A percentile compares a stretch with the other conserved stretches of the same genome.
Conservation (phyloP, 2,329 filamentous ascomycete genomes). For the Trichoderma cornu-damae region DNA sequence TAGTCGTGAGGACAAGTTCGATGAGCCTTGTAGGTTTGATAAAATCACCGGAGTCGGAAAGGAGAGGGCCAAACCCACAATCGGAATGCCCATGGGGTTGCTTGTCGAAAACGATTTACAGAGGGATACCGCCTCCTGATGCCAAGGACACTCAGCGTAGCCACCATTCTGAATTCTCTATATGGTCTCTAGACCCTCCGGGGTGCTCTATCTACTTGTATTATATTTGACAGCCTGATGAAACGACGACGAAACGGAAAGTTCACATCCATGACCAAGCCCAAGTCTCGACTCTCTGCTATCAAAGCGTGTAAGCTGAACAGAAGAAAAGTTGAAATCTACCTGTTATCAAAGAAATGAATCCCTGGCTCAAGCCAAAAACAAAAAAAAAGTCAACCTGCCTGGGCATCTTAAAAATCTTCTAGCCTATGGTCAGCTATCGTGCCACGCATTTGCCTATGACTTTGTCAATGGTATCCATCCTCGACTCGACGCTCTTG, state of each 20-base stretch:
- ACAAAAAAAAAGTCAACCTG: neutral
- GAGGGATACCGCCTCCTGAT: neutral
- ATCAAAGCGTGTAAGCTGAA: neutral
- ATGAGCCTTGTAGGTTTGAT: neutral
- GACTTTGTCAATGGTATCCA: neutral
- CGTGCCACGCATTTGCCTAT: conserved; percentile 1
- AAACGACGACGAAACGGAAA: too few species aligned
- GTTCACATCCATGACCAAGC: too few species aligned
- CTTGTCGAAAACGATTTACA: too few species aligned
- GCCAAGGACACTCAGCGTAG: too few species aligned
- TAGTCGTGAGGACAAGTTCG: neutral
- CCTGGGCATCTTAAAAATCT: neutral
- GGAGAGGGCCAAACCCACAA: too few species aligned
- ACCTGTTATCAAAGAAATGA: neutral
- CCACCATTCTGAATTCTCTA: neutral
- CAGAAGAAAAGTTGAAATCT: neutral
- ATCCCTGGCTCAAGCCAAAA: neutral
- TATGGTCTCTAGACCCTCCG: neutral
- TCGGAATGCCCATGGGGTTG: too few species aligned
- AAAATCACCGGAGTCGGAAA: neutral
- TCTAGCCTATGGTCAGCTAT: neutral
- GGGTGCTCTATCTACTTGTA: too few species aligned
- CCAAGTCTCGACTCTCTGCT: too few species aligned
- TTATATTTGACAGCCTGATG: neutral
- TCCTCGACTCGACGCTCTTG: neutral